phyloP scores from a whole-genome alignment of 805 yeast genomes.

The Teunomyces funiuensis region DNA sequence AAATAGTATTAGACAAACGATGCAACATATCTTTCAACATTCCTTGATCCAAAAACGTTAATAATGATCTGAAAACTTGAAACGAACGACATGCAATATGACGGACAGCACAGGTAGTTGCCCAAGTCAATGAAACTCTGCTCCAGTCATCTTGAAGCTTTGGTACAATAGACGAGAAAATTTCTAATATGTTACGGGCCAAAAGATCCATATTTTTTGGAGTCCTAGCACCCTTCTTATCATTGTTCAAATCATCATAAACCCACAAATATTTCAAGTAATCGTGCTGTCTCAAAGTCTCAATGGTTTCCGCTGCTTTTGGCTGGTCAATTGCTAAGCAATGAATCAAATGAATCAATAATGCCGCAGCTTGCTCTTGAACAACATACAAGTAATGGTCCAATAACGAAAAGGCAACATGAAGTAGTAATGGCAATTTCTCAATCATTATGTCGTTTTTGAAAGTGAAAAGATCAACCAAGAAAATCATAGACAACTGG shows the following conservation, averaged over 20 bases:
- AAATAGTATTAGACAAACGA: constrained; percentile 85
- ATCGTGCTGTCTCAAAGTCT: constrained; percentile 54
- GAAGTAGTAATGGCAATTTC: constrained; percentile 71
- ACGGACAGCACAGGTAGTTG: constrained; percentile 94
- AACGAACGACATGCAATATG: constrained; percentile 97
- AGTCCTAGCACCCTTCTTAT: constrained; percentile 73
- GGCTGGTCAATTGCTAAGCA: constrained; percentile 57
- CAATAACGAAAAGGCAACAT: constrained; percentile 72
- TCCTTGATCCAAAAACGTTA: constrained; percentile 77
- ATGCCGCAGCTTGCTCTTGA: constrained; percentile 78
- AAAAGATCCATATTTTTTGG: constrained; percentile 82
- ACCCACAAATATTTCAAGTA: constrained; percentile 60
- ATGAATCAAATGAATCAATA: constrained; percentile 71
- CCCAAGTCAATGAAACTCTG: constrained; percentile 81
- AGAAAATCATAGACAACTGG: constrained; percentile 79
- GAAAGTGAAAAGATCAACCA: constrained; percentile 75
- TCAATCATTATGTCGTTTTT: constrained; percentile 62
- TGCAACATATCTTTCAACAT: constrained; percentile 95
- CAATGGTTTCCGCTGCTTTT: constrained; percentile 56
- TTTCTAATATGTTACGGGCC: constrained; percentile 59
- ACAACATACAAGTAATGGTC: constrained; percentile 87
- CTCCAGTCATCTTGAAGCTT: constrained; percentile 85
- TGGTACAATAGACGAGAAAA: constrained; percentile 47
- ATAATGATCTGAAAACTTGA: constrained; percentile 82
- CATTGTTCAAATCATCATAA: constrained; percentile 80